Percentiles rank a stretch among this genome's conserved stretches.
These are phyloP conservation scores for Solanum medicagineum DNA, from an alignment of 257 asterid genomes.

Conservation along the genomic window DNA sequence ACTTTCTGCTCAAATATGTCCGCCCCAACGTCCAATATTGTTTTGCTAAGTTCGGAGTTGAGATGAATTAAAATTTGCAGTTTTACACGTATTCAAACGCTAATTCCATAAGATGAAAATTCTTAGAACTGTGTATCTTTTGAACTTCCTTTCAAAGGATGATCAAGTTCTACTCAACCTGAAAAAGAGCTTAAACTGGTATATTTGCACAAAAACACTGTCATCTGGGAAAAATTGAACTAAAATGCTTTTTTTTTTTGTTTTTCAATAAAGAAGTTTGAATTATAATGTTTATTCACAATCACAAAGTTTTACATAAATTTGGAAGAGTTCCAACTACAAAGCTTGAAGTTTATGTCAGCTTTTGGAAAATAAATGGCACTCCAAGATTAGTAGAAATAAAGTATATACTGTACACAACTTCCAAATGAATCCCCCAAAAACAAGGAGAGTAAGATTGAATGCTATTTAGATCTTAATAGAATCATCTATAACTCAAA, in stretches of 20 bases:
- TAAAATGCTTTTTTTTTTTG: background rate
- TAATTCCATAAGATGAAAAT: background rate
- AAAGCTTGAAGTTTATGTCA: background rate
- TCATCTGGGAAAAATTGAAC: background rate
- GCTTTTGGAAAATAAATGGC: background rate
- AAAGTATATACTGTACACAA: background rate
- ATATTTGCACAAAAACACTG: background rate
- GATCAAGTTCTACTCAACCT: background rate
- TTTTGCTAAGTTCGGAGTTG: background rate
- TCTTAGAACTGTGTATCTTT: background rate
- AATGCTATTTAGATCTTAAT: background rate
- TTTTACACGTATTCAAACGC: background rate
- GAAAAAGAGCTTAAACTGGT: background rate
- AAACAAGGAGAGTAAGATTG: background rate
- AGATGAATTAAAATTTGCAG: background rate
- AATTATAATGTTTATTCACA: background rate
- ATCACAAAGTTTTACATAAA: background rate
- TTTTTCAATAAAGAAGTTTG: background rate
- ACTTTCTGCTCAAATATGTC: too few species aligned
- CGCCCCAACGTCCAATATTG: background rate
- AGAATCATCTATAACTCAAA: background rate
- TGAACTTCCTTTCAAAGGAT: background rate
- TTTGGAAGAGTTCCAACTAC: background rate
- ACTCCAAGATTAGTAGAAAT: background rate
- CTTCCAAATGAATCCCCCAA: background rate